phyloP scores from a whole-genome alignment of 139 green algal species.

The Chlamydomonas sp. region DNA sequence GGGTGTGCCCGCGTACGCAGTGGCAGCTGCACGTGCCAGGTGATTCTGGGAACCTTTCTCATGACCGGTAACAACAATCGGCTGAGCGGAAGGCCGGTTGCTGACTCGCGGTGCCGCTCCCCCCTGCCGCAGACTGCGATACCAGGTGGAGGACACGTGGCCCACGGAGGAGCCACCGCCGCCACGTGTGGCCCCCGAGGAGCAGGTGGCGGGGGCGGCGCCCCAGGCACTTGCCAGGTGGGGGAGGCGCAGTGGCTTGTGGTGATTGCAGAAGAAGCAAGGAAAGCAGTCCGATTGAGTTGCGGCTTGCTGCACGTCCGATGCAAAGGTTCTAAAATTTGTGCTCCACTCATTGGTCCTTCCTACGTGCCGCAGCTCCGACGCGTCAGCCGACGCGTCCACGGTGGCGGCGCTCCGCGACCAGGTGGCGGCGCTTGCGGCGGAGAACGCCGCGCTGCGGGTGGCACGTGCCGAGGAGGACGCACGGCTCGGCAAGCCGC shows the following conservation, averaged over 20 bases:
- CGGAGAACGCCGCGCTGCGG: constrained; percentile 22
- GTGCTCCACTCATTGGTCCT: no score
- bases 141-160: constrained; percentile 65
- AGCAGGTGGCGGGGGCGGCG: constrained; percentile 39
- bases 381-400: no score
- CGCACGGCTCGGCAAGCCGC: not conserved
- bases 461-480: not conserved
- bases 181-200: constrained; percentile 41
- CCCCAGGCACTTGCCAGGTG: constrained; percentile 57
- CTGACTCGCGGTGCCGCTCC: not conserved
- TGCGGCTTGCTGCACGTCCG: no score
- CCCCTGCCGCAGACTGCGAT: constrained; percentile 27
- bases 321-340: no score
- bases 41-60: no score
- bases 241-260: not conserved
- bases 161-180: constrained; percentile 21
- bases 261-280: not conserved
- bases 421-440: constrained; percentile 32
- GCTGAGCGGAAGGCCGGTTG: not conserved
- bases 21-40: no score
- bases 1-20: no score
- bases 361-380: no score
- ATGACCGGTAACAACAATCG: no score
- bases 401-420: not conserved
- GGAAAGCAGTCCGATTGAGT: not conserved